A percentile compares a stretch with the other conserved stretches of the same genome.
These are phyloP conservation scores for Torulaspora microellipsoides DNA, from an alignment of 805 yeast genomes.

Conservation along the genomic window DNA sequence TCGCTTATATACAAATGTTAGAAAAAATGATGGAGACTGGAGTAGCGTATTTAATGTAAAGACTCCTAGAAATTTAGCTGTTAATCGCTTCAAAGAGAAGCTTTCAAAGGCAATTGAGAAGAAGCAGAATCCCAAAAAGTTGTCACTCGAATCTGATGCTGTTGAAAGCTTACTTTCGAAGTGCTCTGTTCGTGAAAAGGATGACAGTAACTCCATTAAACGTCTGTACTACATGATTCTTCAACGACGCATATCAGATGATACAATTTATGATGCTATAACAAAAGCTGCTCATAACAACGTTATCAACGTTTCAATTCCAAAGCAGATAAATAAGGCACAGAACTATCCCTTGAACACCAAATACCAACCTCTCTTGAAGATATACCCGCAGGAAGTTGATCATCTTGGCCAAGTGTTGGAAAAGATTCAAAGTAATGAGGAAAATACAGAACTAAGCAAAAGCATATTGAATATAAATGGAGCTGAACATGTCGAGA, in stretches of 20 bases:
- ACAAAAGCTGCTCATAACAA: conserved; percentile 1
- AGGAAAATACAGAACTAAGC: not conserved
- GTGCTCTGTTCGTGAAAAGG: not conserved
- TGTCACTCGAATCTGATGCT: conserved; percentile 5
- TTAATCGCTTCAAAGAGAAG: conserved; percentile 12
- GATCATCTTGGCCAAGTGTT: conserved; percentile 10
- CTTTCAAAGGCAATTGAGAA: conserved; percentile 5
- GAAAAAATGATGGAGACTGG: conserved; percentile 7
- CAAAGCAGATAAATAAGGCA: conserved; percentile 1
- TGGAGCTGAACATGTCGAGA: not conserved
- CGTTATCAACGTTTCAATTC: conserved; percentile 15
- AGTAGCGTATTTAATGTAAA: conserved; percentile 9
- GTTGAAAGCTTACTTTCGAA: conserved; percentile 3
- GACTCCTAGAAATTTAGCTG: conserved; percentile 6
- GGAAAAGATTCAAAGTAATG: conserved; percentile 3
- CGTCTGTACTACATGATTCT: conserved; percentile 13
- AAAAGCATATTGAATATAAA: not conserved
- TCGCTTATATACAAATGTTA: conserved; percentile 2
- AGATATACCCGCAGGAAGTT: conserved; percentile 11
- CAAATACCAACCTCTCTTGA: conserved; percentile 6
- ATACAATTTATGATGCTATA: conserved; percentile 14
- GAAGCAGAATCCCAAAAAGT: not conserved
- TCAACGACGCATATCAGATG: conserved; percentile 17
- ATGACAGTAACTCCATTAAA: conserved; percentile 7
- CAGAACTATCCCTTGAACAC: not conserved